A percentile compares a stretch with the other conserved stretches of the same genome.
These are phyloP conservation scores for Plasmodium inui DNA, from an alignment of 169 alveolate species.

Conservation along the genomic window DNA sequence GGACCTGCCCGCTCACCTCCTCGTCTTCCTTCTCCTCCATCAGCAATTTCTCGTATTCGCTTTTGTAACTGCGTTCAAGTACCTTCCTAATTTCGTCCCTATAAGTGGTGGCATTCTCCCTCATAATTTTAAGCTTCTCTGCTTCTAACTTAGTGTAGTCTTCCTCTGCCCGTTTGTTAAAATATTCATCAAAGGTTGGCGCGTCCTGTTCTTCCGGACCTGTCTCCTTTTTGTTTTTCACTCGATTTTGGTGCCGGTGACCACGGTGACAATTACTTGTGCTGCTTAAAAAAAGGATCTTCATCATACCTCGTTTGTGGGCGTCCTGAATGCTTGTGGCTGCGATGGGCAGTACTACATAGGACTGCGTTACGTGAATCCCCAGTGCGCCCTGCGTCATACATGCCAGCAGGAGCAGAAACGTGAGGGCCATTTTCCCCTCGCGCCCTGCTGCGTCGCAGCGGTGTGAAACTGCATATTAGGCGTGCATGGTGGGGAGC, in stretches of 20 bases:
- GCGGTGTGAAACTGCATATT: background rate
- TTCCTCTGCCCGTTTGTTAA: slow-evolving; percentile 47
- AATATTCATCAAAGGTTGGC: slow-evolving; percentile 61
- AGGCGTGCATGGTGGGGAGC: background rate
- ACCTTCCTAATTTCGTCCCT: slow-evolving; percentile 55
- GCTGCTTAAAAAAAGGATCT: background rate
- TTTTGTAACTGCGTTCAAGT: slow-evolving; percentile 39
- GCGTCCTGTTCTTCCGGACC: background rate
- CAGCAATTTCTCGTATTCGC: slow-evolving; percentile 37
- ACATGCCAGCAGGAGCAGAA: background rate
- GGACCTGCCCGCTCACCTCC: slow-evolving; percentile 26
- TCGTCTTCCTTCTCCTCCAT: slow-evolving; percentile 63
- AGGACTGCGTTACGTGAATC: background rate
- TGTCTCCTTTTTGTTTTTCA: background rate
- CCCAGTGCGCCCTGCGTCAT: background rate
- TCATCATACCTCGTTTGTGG: background rate
- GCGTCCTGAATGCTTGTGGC: background rate
- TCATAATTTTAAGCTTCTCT: slow-evolving; percentile 51
- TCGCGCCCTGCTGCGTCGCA: background rate
- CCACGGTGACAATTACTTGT: background rate
- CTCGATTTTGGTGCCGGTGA: background rate
- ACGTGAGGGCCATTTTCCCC: slow-evolving; percentile 13
- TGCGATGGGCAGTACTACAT: background rate
- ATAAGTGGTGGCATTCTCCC: slow-evolving; percentile 8
- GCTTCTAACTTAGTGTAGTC: slow-evolving; percentile 65